Conservation (phyloP, 2,329 filamentous ascomycete genomes). For the Penicillium sp. region DNA sequence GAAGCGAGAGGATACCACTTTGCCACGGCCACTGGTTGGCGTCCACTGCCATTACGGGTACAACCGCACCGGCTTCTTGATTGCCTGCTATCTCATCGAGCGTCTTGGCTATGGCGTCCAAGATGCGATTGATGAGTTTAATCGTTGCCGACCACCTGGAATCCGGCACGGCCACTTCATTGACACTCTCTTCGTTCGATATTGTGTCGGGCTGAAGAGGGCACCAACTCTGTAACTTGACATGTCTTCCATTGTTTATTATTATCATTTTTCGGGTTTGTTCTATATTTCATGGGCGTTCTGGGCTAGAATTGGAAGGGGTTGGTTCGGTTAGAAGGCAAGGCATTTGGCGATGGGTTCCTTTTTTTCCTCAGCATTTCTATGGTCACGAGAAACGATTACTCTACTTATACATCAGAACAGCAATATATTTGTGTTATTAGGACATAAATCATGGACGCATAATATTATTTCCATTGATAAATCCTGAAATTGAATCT, state of each 20-base stretch:
- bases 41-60: conserved; percentile 97
- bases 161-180: conserved; percentile 90
- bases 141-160: conserved; percentile 70
- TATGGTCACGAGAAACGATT: conserved; percentile 27
- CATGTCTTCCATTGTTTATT: neutral
- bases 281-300: conserved; percentile 19
- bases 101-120: conserved; percentile 69
- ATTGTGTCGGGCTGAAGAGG: conserved; percentile 57
- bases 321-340: conserved; percentile 4
- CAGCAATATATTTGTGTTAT: conserved; percentile 22
- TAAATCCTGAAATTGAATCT: too few relatives aligned
- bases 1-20: conserved; percentile 44
- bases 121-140: conserved; percentile 79
- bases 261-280: neutral
- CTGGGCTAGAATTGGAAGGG: neutral
- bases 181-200: conserved; percentile 78
- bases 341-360: conserved; percentile 8
- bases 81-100: conserved; percentile 90
- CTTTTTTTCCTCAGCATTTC: conserved; percentile 2
- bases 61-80: conserved; percentile 89
- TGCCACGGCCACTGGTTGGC: conserved; percentile 60
- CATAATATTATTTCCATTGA: neutral
- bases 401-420: conserved; percentile 2
- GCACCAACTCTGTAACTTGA: conserved; percentile 39
- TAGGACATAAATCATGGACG: conserved; percentile 13